Conservation (phyloP, 495 filamentous ascomycete species). For the Alectoria sarmentosa region DNA sequence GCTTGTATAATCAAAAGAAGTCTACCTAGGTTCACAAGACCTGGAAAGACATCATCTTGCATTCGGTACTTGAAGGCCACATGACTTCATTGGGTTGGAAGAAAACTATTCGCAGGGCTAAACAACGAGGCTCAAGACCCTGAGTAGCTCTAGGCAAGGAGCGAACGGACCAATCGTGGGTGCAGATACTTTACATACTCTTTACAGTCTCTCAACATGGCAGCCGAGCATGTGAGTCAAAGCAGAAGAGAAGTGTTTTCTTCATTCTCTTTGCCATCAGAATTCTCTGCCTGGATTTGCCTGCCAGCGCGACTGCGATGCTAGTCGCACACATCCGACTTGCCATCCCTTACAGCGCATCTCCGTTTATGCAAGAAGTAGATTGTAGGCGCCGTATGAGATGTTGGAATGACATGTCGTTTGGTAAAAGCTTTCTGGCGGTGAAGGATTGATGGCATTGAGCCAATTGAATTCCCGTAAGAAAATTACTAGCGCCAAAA, state of each 20-base stretch:
- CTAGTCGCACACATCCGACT: neutral
- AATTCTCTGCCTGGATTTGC: constrained; percentile 2
- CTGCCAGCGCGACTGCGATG: neutral
- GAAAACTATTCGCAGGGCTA: neutral
- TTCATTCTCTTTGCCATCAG: neutral
- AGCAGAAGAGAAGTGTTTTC: neutral
- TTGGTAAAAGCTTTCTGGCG: constrained; percentile 16
- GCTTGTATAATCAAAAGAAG: too few species aligned
- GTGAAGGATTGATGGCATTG: constrained; percentile 12
- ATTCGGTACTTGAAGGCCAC: neutral
- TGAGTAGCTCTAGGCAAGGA: neutral
- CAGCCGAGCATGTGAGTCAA: constrained; percentile 19
- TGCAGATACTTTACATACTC: neutral
- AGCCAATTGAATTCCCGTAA: constrained; percentile 10
- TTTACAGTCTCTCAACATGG: constrained; percentile 3
- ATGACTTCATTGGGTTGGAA: neutral
- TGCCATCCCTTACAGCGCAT: neutral
- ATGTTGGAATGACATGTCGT: constrained; percentile 18
- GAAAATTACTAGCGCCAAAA: constrained; percentile 16
- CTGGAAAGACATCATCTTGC: neutral
- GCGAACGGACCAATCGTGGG: constrained; percentile 5
- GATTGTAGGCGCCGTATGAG: constrained; percentile 10
- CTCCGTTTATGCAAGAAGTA: neutral
- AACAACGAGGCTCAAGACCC: constrained; percentile 2
- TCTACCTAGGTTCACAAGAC: neutral